Percentiles rank a stretch among this genome's conserved stretches.
phyloP scores from a whole-genome alignment of 345 rosid species.

The Murraya koenigii region DNA sequence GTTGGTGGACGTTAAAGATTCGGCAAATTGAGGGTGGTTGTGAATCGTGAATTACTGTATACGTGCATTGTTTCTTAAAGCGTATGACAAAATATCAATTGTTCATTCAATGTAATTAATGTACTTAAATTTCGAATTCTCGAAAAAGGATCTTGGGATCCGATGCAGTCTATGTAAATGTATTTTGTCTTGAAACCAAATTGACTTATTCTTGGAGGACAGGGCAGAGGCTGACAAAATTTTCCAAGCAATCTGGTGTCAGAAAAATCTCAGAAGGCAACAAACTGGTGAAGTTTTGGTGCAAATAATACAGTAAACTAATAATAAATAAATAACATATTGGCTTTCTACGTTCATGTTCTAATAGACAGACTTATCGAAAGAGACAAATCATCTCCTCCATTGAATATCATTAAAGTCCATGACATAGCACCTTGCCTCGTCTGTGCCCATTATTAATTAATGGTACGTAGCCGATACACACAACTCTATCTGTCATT shows the following conservation, averaged over 20 bases:
- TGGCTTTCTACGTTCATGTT: neutral
- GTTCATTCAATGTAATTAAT: neutral
- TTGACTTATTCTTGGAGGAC: neutral
- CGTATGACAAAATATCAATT: neutral
- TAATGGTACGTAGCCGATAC: neutral
- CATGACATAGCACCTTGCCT: slow-evolving; percentile 3
- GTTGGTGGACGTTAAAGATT: too few relatives aligned
- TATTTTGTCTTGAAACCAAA: neutral
- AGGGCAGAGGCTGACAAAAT: neutral
- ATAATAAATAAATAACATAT: neutral
- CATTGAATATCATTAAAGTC: neutral
- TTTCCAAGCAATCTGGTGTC: neutral
- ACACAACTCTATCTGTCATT: neutral
- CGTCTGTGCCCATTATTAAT: neutral
- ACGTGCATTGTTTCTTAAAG: neutral
- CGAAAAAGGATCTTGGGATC: neutral
- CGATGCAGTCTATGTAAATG: neutral
- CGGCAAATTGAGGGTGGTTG: neutral
- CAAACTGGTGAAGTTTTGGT: neutral
- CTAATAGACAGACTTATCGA: neutral
- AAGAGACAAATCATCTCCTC: neutral
- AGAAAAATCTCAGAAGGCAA: neutral
- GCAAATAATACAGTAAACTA: neutral
- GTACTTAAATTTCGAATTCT: neutral
- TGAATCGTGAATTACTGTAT: neutral